Base-by-base conservation (phyloP, 805 yeast species). In the Kazachstania taianensis region DNA sequence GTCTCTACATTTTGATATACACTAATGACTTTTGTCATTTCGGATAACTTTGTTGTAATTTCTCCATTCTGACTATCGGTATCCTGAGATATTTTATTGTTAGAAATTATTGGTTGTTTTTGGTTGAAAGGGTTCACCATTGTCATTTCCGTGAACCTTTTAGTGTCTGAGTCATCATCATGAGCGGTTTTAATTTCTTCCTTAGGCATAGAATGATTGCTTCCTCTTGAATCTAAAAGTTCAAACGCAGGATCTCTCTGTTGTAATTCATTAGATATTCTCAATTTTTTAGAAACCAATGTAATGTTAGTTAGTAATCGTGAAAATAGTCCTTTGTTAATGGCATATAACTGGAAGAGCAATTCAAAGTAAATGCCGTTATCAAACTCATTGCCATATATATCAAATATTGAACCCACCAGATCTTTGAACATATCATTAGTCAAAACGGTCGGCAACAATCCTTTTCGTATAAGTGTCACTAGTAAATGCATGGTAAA, bases 1-100 rank as follows among this genome's bases (percentile, higher is more conserved):
- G 28, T 20, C 20, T 33, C 38, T 9, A 22, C 10, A 23, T 39
- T 23, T 37, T 55, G 59, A 37, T 49, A 54, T 20, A 57, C 41
- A 39, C 61, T 55, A 10, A 55, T 45, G 10, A 57, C 51, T 36
- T 54, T 54, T 1, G 62, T 57, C 53, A 57, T 54, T 28, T 55
- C 59, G 7, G 55, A 50, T n/a, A 55, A 28, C 32, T 41, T 48
- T 13, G 33, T 25, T 12, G 35, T 22, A n/a, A 22, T 22, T 9
- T 22, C 25, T 22, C 8, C 44, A 14, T 34, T 41, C 5, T 15
- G 20, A 27, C 24, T 28, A 13, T 26, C 25, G 31, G 23, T n/a
- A n/a, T n/a, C n/a, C n/a, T n/a, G n/a, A n/a, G n/a, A n/a, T n/a
- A n/a, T n/a, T n/a, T n/a, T n/a, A n/a, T n/a, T n/a, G n/a, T n/a